Evolutionary conservation across 257 asterid species (phyloP).

Genomic region (Anisodus acutangulus): DNA sequence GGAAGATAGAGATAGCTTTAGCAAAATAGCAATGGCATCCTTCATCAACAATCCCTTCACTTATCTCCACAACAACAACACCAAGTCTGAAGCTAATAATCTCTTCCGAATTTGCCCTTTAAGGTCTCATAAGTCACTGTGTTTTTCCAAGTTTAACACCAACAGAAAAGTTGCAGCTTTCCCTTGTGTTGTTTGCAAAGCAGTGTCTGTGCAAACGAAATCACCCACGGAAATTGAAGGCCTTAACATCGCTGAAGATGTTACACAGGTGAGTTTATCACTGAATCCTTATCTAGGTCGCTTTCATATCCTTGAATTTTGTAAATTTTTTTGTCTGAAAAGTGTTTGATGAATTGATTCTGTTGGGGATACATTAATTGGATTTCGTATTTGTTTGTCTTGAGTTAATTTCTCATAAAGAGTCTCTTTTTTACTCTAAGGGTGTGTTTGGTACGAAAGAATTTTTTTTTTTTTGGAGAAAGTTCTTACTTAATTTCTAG

Average conservation of each 20-base stretch:
- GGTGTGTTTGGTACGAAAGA: too few relatives aligned
- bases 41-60: conserved; percentile 60
- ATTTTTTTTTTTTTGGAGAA: too few relatives aligned
- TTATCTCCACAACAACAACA: conserved; percentile 40
- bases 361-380: neutral
- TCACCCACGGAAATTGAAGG: conserved; percentile 71
- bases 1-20: neutral
- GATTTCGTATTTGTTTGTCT: conserved; percentile 7
- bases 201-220: conserved; percentile 53
- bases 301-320: neutral
- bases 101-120: conserved; percentile 39
- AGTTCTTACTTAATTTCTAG: too few relatives aligned
- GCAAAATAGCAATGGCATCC: conserved; percentile 49
- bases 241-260: conserved; percentile 94
- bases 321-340: neutral
- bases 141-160: conserved; percentile 35
- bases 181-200: conserved; percentile 54
- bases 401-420: neutral
- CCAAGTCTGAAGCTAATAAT: conserved; percentile 44
- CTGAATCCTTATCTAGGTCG: neutral
- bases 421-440: neutral
- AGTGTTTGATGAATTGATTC: neutral
- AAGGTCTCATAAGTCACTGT: conserved; percentile 27
- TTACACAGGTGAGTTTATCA: conserved; percentile 67
- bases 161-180: conserved; percentile 30